Conservation (phyloP, 768 basidiomycete species). For the Russula lepida region DNA sequence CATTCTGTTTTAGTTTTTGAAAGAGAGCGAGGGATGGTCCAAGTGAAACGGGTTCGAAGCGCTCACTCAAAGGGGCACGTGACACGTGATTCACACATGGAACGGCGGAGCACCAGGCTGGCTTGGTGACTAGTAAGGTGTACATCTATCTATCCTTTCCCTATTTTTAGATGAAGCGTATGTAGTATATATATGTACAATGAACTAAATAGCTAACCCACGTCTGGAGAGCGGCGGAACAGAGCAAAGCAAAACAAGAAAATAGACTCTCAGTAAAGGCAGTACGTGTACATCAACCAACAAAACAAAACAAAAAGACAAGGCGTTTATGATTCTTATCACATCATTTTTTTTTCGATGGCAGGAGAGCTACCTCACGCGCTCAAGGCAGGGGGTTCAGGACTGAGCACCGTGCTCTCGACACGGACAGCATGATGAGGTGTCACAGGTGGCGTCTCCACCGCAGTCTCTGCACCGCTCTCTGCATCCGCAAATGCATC, state of each 20-base stretch:
- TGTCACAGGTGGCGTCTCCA: not conserved
- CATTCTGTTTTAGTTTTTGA: not conserved
- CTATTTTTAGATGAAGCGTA: not conserved
- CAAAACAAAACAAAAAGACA: not conserved
- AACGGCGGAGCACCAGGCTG: not conserved
- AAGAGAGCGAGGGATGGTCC: not conserved
- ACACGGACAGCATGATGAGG: not conserved
- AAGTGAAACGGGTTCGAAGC: no score
- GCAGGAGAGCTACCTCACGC: not conserved
- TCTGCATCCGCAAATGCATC: slow-evolving; percentile 11
- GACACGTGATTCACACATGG: not conserved
- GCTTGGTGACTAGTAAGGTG: not conserved
- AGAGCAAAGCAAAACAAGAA: not conserved
- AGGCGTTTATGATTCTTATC: not conserved
- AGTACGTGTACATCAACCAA: not conserved
- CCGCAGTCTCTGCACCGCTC: not conserved
- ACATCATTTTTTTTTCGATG: not conserved
- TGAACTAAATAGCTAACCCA: not conserved
- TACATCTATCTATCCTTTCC: not conserved
- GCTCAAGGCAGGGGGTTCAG: not conserved
- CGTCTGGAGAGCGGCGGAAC: not conserved
- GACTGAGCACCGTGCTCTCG: not conserved
- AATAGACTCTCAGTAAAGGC: not conserved
- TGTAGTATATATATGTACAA: slow-evolving; percentile 12
- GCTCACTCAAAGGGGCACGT: not conserved